Evolutionary conservation across 768 basidiomycete species (phyloP).

Genomic region (Cubamyces lactineus): DNA sequence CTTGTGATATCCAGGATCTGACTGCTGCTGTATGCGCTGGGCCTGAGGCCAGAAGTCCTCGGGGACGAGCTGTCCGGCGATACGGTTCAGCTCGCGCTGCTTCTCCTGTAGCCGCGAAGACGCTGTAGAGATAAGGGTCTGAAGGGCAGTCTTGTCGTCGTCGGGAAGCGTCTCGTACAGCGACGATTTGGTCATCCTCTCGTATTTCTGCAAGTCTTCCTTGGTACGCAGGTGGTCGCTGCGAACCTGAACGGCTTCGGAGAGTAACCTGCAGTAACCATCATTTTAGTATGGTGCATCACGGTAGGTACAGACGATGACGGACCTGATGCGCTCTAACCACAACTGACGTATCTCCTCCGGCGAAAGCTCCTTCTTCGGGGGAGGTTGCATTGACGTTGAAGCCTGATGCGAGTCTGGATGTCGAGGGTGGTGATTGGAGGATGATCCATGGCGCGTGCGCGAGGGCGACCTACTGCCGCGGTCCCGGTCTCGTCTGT

Average conservation of each 20-base stretch:
- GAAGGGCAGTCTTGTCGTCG: conserved; percentile 30
- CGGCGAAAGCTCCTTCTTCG: conserved; percentile 32
- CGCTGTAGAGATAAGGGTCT: conserved; percentile 29
- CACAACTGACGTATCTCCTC: conserved; percentile 44
- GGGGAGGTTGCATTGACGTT: not conserved
- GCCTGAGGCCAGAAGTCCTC: conserved; percentile 45
- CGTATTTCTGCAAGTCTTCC: conserved; percentile 37
- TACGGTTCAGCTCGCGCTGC: conserved; percentile 38
- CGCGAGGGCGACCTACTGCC: conserved; percentile 16
- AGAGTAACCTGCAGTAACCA: conserved; percentile 37
- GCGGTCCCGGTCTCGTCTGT: conserved; percentile 3
- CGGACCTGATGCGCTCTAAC: conserved; percentile 47
- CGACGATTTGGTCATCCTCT: conserved; percentile 32
- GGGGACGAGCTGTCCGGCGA: conserved; percentile 37
- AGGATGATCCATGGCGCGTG: not conserved
- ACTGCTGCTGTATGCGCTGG: not conserved
- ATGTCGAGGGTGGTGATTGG: not conserved
- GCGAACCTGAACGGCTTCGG: conserved; percentile 39
- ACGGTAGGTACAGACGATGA: not conserved
- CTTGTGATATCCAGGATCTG: conserved; percentile 35
- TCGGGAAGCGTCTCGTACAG: conserved; percentile 31
- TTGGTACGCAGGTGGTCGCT: conserved; percentile 38
- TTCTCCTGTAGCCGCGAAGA: conserved; percentile 35
- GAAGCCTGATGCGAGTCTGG: conserved; percentile 5
- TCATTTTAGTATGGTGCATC: not conserved